Percentiles rank a stretch among this genome's conserved stretches.
Evolutionary conservation across 176 grass and related monocot genomes (phyloP).

Genomic region (Thalia dealbata): DNA sequence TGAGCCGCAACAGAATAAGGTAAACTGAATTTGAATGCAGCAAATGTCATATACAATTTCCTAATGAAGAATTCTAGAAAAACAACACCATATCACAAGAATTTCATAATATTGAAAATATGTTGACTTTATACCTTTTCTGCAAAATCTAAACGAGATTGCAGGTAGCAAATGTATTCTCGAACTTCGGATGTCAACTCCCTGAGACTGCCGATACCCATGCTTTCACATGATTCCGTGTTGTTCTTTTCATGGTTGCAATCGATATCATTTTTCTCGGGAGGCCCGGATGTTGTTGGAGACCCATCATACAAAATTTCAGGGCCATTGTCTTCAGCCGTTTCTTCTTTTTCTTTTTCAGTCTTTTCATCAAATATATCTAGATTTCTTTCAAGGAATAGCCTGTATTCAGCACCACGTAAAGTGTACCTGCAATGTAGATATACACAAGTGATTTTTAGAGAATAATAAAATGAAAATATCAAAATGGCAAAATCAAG

Average conservation of each 20-base stretch:
- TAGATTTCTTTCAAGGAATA: constrained; percentile 90
- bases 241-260: constrained; percentile 28
- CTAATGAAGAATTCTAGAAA: neutral
- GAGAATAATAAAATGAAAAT: neutral
- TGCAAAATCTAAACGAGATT: constrained; percentile 77
- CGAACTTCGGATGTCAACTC: constrained; percentile 51
- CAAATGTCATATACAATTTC: neutral
- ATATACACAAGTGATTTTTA: neutral
- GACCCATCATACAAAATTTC: constrained; percentile 41
- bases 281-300: constrained; percentile 40
- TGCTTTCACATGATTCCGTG: constrained; percentile 29
- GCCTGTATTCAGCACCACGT: constrained; percentile 83
- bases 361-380: constrained; percentile 42
- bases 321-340: constrained; percentile 27
- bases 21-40: no score
- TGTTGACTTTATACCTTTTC: constrained; percentile 49
- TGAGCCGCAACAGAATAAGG: no score
- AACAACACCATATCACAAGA: neutral
- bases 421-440: constrained; percentile 64
- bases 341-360: constrained; percentile 38
- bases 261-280: constrained; percentile 28
- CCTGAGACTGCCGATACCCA: constrained; percentile 35
- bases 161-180: constrained; percentile 70
- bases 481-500: neutral
- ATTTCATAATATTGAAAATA: neutral